phyloP scores from a whole-genome alignment of 345 rosid genomes.

The Citrus sinensis region DNA sequence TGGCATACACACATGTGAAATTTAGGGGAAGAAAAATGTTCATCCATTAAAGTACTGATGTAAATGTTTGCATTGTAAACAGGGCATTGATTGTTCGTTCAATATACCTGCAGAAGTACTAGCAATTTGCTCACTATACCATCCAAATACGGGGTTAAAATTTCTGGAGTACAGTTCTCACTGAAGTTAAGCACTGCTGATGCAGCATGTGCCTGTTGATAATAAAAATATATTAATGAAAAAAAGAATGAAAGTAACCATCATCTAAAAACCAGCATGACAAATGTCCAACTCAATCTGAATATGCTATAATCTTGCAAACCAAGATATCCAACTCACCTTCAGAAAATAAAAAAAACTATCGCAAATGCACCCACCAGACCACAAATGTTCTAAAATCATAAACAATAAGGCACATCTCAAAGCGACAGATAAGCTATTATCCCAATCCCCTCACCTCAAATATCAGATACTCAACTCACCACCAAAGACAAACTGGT shows the following conservation, averaged over 20 bases:
- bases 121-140: conserved; percentile 96
- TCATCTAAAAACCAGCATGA: background rate
- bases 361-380: background rate
- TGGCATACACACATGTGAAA: conserved; percentile 23
- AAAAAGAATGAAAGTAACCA: background rate
- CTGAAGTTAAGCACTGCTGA: conserved; percentile 99
- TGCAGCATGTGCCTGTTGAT: conserved; percentile 97
- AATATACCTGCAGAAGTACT: conserved; percentile 78
- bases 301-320: background rate
- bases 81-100: background rate
- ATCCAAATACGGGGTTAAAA: conserved; percentile 80
- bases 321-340: background rate
- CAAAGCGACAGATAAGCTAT: background rate
- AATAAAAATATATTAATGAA: conserved; percentile 11
- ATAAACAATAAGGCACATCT: background rate
- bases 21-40: conserved; percentile 4
- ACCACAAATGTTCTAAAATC: background rate
- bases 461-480: background rate
- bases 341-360: background rate
- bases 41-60: background rate
- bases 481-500: background rate
- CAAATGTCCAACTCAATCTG: background rate
- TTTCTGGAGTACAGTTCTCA: conserved; percentile 97
- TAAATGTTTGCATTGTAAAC: background rate
- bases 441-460: background rate